Evolutionary conservation across 2,329 filamentous ascomycete species (phyloP).

Genomic region (Exophiala sp.): DNA sequence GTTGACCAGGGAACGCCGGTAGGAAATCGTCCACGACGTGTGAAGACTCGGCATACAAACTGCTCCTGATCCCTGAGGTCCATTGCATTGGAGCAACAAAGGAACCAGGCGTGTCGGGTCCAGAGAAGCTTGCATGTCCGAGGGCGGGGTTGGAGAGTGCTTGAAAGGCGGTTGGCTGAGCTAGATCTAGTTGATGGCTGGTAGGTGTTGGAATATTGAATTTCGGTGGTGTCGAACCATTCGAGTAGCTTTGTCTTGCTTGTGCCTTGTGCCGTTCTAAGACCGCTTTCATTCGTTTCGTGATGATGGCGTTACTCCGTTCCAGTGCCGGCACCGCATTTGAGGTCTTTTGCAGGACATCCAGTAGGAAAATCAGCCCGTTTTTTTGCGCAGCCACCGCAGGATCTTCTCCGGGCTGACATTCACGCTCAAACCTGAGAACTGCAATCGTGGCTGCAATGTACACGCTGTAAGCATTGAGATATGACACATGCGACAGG

Average conservation of each 20-base stretch:
- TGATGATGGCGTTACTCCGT: slow-evolving; percentile 30
- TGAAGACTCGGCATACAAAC: slow-evolving; percentile 14
- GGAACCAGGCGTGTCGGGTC: slow-evolving; percentile 11
- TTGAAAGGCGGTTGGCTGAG: slow-evolving; percentile 25
- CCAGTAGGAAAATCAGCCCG: slow-evolving; percentile 26
- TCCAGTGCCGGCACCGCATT: slow-evolving; percentile 29
- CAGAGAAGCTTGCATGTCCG: slow-evolving; percentile 16
- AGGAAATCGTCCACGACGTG: slow-evolving; percentile 25
- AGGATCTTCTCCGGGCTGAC: slow-evolving; percentile 19
- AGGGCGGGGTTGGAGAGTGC: slow-evolving; percentile 21
- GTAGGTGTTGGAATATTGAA: slow-evolving; percentile 21
- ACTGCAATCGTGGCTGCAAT: slow-evolving; percentile 31
- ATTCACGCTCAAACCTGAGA: slow-evolving; percentile 28
- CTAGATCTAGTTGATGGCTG: slow-evolving; percentile 20
- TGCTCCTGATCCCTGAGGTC: slow-evolving; percentile 14
- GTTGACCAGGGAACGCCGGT: slow-evolving; percentile 30
- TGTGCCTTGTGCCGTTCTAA: slow-evolving; percentile 24
- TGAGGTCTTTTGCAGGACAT: slow-evolving; percentile 27
- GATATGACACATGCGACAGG: slow-evolving; percentile 28
- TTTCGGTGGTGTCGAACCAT: slow-evolving; percentile 18
- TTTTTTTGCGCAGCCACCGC: slow-evolving; percentile 19
- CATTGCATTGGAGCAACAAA: slow-evolving; percentile 18
- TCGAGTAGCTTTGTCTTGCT: slow-evolving; percentile 13
- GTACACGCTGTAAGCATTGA: slow-evolving; percentile 30
- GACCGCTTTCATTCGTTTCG: slow-evolving; percentile 28